Conservation (phyloP, 768 basidiomycete genomes). For the Phylloporus sp. region DNA sequence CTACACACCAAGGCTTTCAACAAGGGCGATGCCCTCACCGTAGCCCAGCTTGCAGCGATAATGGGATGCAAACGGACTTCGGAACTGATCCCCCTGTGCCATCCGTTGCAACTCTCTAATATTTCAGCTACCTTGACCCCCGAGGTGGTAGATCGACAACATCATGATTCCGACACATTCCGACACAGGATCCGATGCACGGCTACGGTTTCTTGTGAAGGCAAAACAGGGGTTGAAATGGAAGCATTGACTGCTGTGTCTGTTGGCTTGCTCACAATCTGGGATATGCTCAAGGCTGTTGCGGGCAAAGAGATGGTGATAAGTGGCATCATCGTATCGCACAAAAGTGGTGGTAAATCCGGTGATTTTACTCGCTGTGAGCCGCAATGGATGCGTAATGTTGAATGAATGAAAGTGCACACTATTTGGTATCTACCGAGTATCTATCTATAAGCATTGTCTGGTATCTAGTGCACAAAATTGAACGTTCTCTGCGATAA, state of each 20-base stretch:
- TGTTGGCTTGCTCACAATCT: slow-evolving; percentile 74
- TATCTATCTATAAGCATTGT: too few relatives aligned
- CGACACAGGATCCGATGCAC: slow-evolving; percentile 55
- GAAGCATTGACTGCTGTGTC: slow-evolving; percentile 87
- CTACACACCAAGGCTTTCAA: slow-evolving; percentile 48
- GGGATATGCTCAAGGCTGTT: slow-evolving; percentile 92
- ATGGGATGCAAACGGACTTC: slow-evolving; percentile 85
- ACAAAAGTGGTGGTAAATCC: slow-evolving; percentile 72
- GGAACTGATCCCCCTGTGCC: slow-evolving; percentile 83
- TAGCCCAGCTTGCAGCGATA: slow-evolving; percentile 82
- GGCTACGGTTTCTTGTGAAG: slow-evolving; percentile 70
- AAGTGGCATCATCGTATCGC: slow-evolving; percentile 56
- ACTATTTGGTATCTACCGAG: not conserved
- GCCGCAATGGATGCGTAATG: not conserved
- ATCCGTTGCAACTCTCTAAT: slow-evolving; percentile 73
- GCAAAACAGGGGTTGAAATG: slow-evolving; percentile 89
- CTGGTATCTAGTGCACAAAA: not conserved
- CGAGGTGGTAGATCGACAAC: slow-evolving; percentile 25
- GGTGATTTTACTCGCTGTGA: slow-evolving; percentile 53
- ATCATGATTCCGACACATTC: slow-evolving; percentile 1
- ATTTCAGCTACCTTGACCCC: slow-evolving; percentile 61
- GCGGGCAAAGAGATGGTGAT: slow-evolving; percentile 88
- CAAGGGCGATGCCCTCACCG: slow-evolving; percentile 70
- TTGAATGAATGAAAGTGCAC: not conserved
- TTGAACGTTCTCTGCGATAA: not conserved